Percentiles rank a stretch among this genome's conserved stretches.
Conservation (phyloP, 1,284 basidiomycete genomes). For the Marasmius tenuissimus region DNA sequence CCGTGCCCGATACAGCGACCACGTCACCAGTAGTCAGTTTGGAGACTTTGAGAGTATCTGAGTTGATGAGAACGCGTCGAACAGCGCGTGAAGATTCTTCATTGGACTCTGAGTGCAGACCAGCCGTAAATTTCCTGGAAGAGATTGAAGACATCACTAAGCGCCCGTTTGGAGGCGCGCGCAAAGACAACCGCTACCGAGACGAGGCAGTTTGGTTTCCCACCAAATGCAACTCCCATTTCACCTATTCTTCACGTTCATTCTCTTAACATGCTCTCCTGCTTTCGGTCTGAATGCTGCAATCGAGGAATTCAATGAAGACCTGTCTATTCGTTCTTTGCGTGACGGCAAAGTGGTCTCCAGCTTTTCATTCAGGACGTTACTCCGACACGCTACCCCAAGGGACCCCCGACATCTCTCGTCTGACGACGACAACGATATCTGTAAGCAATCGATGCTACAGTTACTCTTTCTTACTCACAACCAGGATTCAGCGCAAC, state of each 20-base stretch:
- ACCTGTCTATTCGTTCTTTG: conserved; percentile 72
- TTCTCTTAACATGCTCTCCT: not conserved
- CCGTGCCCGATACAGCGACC: conserved; percentile 50
- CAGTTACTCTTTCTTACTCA: not conserved
- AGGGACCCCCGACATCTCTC: conserved; percentile 49
- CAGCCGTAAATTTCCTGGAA: conserved; percentile 44
- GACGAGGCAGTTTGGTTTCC: too few relatives aligned
- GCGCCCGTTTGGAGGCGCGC: not conserved
- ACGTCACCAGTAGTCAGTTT: conserved; percentile 74
- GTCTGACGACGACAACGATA: conserved; percentile 43
- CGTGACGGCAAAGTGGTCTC: conserved; percentile 84
- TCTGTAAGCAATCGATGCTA: conserved; percentile 35
- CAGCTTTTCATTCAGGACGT: conserved; percentile 80
- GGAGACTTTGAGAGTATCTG: conserved; percentile 60
- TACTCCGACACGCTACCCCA: conserved; percentile 54
- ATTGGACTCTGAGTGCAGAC: conserved; percentile 30
- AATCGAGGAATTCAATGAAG: conserved; percentile 63
- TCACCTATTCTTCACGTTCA: not conserved
- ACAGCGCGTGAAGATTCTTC: conserved; percentile 50
- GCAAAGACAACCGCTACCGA: not conserved
- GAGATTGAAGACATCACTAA: conserved; percentile 29
- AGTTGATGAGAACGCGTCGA: conserved; percentile 66
- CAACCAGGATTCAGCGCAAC: conserved; percentile 52
- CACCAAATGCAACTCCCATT: not conserved
- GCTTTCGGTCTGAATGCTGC: not conserved